These are phyloP conservation scores for Incumbomyces lentus DNA, from an alignment of 2,329 filamentous ascomycete genomes.

Conservation along the genomic window DNA sequence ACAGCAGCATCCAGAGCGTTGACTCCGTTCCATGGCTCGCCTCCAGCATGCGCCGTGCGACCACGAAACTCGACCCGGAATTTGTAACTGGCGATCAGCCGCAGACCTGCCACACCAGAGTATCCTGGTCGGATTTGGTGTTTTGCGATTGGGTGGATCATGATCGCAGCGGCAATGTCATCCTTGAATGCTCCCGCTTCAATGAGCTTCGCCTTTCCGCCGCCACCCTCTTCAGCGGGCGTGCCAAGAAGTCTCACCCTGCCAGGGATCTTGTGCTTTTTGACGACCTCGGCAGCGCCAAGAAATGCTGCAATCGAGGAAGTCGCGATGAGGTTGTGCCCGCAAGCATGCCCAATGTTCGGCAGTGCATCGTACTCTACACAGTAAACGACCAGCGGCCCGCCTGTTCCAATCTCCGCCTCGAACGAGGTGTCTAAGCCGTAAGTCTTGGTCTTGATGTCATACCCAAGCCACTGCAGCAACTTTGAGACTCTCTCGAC, in stretches of 20 bases:
- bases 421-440: slow-evolving; percentile 45
- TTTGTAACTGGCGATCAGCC: slow-evolving; percentile 24
- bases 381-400: slow-evolving; percentile 28
- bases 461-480: slow-evolving; percentile 36
- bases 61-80: slow-evolving; percentile 37
- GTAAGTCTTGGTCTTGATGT: slow-evolving; percentile 40
- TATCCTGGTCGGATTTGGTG: slow-evolving; percentile 7
- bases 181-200: slow-evolving; percentile 34
- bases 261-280: slow-evolving; percentile 17
- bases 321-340: slow-evolving; percentile 31
- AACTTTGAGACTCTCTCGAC: slow-evolving; percentile 40
- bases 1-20: slow-evolving; percentile 50
- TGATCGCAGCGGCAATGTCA: slow-evolving; percentile 30
- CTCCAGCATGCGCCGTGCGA: slow-evolving; percentile 45
- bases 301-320: slow-evolving; percentile 28
- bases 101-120: slow-evolving; percentile 21
- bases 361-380: slow-evolving; percentile 36
- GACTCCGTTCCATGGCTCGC: slow-evolving; percentile 47
- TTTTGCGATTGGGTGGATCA: slow-evolving; percentile 28
- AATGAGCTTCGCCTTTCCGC: slow-evolving; percentile 33
- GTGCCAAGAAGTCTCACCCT: slow-evolving; percentile 29
- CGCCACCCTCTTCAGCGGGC: slow-evolving; percentile 30
- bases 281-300: slow-evolving; percentile 25
- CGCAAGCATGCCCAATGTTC: slow-evolving; percentile 32
- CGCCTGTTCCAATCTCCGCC: slow-evolving; percentile 33